Percentiles rank a stretch among this genome's conserved stretches.
Conservation (phyloP, 2,329 filamentous ascomycete genomes). For the Neofusicoccum kwambonambiense region DNA sequence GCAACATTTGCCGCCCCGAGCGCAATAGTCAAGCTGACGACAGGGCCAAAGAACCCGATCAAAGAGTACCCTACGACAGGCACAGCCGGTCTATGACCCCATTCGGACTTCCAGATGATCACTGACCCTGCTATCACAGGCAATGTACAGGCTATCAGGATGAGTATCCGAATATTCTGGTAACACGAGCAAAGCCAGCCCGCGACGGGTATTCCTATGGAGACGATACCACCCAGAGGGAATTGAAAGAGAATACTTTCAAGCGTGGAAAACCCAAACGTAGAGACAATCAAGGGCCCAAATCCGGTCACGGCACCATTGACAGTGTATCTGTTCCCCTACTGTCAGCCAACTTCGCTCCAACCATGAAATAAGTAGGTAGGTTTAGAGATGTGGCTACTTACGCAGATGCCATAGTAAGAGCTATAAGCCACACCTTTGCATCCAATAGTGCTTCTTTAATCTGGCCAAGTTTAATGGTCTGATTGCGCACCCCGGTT, state of each 20-base stretch:
- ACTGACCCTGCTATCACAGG: constrained; percentile 72
- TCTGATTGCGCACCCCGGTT: constrained; percentile 35
- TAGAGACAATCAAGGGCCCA: constrained; percentile 69
- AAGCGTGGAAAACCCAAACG: constrained; percentile 64
- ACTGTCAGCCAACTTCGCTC: too few relatives aligned
- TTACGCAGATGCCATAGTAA: constrained; percentile 67
- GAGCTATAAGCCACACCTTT: constrained; percentile 62
- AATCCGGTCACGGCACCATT: constrained; percentile 71
- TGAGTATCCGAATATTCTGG: too few relatives aligned
- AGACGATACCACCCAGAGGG: constrained; percentile 67
- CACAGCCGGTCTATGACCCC: constrained; percentile 62
- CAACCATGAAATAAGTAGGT: too few relatives aligned
- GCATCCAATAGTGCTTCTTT: constrained; percentile 58
- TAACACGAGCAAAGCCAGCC: constrained; percentile 47
- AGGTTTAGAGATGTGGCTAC: too few relatives aligned
- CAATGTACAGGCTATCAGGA: constrained; percentile 47
- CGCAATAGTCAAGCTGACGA: constrained; percentile 60
- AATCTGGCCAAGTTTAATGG: constrained; percentile 64
- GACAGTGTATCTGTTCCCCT: constrained; percentile 51
- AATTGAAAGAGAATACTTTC: constrained; percentile 72
- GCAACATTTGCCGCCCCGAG: constrained; percentile 68
- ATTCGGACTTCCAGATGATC: constrained; percentile 68
- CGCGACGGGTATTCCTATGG: constrained; percentile 63
- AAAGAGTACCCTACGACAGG: constrained; percentile 71
- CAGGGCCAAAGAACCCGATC: constrained; percentile 70